A percentile compares a stretch with the other conserved stretches of the same genome.
These are phyloP conservation scores for Yamadazyma triangularis DNA, from an alignment of 1,139 yeast genomes.

Conservation along the genomic window DNA sequence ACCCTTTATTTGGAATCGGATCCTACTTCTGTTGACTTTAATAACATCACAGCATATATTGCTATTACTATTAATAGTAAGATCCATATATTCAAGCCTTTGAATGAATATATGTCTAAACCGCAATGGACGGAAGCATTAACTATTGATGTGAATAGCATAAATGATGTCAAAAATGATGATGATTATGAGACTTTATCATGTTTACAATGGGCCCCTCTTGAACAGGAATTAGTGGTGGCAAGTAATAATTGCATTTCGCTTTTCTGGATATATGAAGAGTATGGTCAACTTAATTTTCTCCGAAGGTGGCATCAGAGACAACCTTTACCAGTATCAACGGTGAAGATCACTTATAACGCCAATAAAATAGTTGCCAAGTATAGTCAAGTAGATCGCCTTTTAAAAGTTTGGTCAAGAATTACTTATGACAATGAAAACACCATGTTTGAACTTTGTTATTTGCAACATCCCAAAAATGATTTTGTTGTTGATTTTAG, in stretches of 20 bases:
- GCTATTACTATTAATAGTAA: slow-evolving; percentile 39
- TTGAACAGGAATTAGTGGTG: slow-evolving; percentile 52
- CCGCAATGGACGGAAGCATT: slow-evolving; percentile 47
- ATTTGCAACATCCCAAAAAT: slow-evolving; percentile 55
- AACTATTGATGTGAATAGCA: slow-evolving; percentile 14
- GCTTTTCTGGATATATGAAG: slow-evolving; percentile 49
- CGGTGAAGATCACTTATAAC: slow-evolving; percentile 56
- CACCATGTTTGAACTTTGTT: slow-evolving; percentile 66
- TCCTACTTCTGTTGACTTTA: slow-evolving; percentile 62
- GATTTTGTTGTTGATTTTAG: slow-evolving; percentile 48
- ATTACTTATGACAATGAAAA: slow-evolving; percentile 63
- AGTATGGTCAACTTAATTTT: slow-evolving; percentile 37
- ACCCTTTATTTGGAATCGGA: slow-evolving; percentile 70
- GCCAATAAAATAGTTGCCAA: slow-evolving; percentile 59
- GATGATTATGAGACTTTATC: slow-evolving; percentile 49
- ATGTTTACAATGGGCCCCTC: slow-evolving; percentile 64
- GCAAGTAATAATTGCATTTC: slow-evolving; percentile 52
- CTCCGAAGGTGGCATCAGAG: slow-evolving; percentile 49
- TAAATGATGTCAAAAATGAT: too few species aligned
- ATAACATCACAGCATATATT: slow-evolving; percentile 52
- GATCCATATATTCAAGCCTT: slow-evolving; percentile 39
- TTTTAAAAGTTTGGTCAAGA: slow-evolving; percentile 78
- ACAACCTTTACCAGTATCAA: slow-evolving; percentile 56
- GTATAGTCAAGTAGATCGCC: slow-evolving; percentile 56
- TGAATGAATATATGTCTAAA: slow-evolving; percentile 36